phyloP scores from a whole-genome alignment of 1,139 yeast species.

The Geotrichum macrosporum region DNA sequence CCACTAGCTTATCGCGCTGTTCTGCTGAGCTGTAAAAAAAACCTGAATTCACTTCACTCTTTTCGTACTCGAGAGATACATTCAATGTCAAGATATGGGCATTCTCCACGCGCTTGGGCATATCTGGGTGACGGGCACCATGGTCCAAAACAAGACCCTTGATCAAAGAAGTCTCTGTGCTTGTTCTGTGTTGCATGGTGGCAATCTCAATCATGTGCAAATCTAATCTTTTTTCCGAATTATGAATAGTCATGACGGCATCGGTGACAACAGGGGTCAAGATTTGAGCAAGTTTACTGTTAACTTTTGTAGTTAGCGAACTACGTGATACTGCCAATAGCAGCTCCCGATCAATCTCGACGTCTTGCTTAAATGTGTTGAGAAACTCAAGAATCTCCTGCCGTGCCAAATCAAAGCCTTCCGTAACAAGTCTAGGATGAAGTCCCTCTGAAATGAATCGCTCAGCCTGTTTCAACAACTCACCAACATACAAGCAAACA shows the following conservation, averaged over 20 bases:
- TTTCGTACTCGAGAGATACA: conserved; percentile 94
- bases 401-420: conserved; percentile 91
- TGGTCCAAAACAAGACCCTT: conserved; percentile 94
- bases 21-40: conserved; percentile 93
- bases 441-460: conserved; percentile 89
- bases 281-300: conserved; percentile 66
- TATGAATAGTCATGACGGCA: conserved; percentile 78
- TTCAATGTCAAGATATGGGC: conserved; percentile 84
- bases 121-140: conserved; percentile 99
- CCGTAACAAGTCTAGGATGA: conserved; percentile 91
- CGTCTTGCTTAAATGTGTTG: conserved; percentile 50
- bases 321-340: conserved; percentile 88
- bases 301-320: conserved; percentile 85
- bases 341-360: conserved; percentile 70
- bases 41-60: conserved; percentile 95
- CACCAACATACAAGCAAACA: conserved; percentile 91
- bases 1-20: conserved; percentile 92
- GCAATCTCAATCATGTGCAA: conserved; percentile 97
- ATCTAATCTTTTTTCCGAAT: conserved; percentile 58
- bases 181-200: conserved; percentile 94
- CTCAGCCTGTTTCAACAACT: conserved; percentile 89
- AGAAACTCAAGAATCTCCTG: conserved; percentile 65
- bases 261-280: conserved; percentile 94
- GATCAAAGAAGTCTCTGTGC: conserved; percentile 76
- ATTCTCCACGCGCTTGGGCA: conserved; percentile 85